A percentile compares a stretch with the other conserved stretches of the same genome.
Conservation (phyloP, 2,329 filamentous ascomycete species). For the Fusarium subglutinans region DNA sequence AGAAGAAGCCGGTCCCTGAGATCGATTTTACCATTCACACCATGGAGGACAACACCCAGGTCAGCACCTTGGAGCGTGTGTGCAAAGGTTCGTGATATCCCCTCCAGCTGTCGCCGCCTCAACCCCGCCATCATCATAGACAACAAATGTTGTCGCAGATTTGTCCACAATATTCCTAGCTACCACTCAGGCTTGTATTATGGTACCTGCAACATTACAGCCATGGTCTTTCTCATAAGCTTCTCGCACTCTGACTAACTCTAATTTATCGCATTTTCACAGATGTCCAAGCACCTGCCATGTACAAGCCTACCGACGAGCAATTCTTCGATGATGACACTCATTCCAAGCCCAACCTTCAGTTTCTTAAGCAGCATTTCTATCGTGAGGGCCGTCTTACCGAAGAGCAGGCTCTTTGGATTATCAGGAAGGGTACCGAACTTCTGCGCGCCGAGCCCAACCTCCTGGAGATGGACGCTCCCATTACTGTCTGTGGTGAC, state of each 20-base stretch:
- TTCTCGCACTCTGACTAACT: constrained; percentile 27
- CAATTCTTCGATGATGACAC: constrained; percentile 93
- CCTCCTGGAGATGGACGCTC: constrained; percentile 97
- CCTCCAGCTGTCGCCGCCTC: constrained; percentile 28
- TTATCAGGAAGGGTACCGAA: constrained; percentile 87
- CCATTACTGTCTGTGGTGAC: constrained; percentile 97
- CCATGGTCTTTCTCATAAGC: background rate
- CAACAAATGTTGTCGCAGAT: constrained; percentile 22
- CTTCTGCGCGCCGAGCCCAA: constrained; percentile 91
- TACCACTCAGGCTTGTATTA: background rate
- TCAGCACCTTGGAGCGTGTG: constrained; percentile 94
- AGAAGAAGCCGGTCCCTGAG: constrained; percentile 96
- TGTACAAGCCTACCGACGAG: constrained; percentile 90
- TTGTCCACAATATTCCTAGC: constrained; percentile 1
- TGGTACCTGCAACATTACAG: background rate
- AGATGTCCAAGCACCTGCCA: constrained; percentile 98
- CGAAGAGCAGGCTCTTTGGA: constrained; percentile 97
- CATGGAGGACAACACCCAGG: constrained; percentile 96
- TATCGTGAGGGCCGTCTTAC: constrained; percentile 97
- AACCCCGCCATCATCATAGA: constrained; percentile 36
- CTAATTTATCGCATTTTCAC: constrained; percentile 22
- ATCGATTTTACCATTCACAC: constrained; percentile 99
- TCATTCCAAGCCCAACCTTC: constrained; percentile 87
- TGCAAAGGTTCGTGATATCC: constrained; percentile 83
- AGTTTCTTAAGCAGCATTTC: constrained; percentile 97